These are phyloP conservation scores for Syzygium jambos DNA, from an alignment of 345 rosid genomes.

Conservation along the genomic window DNA sequence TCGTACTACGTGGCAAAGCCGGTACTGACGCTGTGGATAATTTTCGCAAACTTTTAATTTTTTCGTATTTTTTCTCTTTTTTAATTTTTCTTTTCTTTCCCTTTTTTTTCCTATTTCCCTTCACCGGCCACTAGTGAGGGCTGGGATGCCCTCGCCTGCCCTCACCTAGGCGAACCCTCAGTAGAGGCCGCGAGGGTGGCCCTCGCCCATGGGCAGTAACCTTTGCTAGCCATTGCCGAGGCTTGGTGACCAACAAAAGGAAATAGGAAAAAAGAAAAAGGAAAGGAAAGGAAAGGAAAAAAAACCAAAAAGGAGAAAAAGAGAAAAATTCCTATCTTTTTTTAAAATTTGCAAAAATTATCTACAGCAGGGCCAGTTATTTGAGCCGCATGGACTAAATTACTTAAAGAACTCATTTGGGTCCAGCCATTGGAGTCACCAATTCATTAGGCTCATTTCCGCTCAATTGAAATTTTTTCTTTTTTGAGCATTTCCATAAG, in stretches of 20 bases:
- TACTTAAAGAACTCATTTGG: not conserved
- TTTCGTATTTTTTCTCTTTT: not conserved
- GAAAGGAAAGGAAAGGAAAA: not conserved
- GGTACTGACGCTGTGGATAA: not conserved
- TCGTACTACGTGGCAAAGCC: not conserved
- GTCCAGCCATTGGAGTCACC: not conserved
- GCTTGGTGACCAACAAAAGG: not conserved
- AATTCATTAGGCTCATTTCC: not conserved
- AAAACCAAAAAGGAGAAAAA: accelerated
- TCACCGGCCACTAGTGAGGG: too few species aligned
- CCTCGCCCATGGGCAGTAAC: too few species aligned
- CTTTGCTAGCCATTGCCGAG: too few species aligned
- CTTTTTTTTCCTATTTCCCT: not conserved
- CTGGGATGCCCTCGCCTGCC: too few species aligned
- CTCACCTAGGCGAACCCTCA: too few species aligned
- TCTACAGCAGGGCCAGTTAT: accelerated
- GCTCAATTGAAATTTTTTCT: not conserved
- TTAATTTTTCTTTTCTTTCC: not conserved
- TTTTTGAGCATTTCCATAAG: not conserved
- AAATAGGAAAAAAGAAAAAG: not conserved
- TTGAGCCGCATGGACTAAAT: not conserved
- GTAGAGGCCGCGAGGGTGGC: too few species aligned
- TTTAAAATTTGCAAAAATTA: not conserved
- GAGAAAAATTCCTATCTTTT: too few species aligned
- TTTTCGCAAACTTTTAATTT: not conserved